Percentiles rank a stretch among this genome's conserved stretches.
Conservation (phyloP, 1,284 basidiomycete species). For the Tranzscheliella williamsii region DNA sequence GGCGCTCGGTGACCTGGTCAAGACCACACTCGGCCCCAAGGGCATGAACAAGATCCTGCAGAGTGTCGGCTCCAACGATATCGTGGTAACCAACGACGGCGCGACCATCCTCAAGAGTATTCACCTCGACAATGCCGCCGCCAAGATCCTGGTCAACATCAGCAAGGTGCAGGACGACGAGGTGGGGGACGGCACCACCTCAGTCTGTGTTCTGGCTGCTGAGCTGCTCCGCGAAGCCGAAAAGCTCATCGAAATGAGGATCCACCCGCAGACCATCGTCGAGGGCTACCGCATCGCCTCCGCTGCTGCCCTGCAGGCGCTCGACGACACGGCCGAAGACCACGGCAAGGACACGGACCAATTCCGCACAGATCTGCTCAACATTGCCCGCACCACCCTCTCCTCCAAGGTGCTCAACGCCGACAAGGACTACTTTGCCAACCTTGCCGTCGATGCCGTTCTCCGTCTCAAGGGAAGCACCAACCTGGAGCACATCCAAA, state of each 20-base stretch:
- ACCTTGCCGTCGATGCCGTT: conserved; percentile 96
- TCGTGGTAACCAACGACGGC: conserved; percentile 97
- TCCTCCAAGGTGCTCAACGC: conserved; percentile 95
- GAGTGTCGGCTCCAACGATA: conserved; percentile 85
- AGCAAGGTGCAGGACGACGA: conserved; percentile 99
- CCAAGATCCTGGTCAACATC: conserved; percentile 99
- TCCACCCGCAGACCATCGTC: conserved; percentile 99
- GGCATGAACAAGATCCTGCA: conserved; percentile 94
- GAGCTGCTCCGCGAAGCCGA: conserved; percentile 94
- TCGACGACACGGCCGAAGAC: conserved; percentile 81
- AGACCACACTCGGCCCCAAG: conserved; percentile 96
- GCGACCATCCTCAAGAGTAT: conserved; percentile 98
- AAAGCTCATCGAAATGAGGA: conserved; percentile 82
- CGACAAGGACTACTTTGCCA: conserved; percentile 98
- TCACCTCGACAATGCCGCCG: conserved; percentile 95
- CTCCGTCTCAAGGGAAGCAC: conserved; percentile 92
- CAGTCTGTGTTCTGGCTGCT: conserved; percentile 87
- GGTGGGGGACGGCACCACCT: conserved; percentile 95
- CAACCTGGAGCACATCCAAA: conserved; percentile 96
- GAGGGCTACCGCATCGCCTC: conserved; percentile 95
- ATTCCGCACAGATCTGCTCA: conserved; percentile 89
- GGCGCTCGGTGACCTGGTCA: conserved; percentile 94
- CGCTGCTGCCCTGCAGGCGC: conserved; percentile 77
- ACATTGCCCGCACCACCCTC: conserved; percentile 93
- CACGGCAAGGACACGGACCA: conserved; percentile 72